phyloP scores from a whole-genome alignment of 345 rosid genomes.

The Eucalyptus sp. region DNA sequence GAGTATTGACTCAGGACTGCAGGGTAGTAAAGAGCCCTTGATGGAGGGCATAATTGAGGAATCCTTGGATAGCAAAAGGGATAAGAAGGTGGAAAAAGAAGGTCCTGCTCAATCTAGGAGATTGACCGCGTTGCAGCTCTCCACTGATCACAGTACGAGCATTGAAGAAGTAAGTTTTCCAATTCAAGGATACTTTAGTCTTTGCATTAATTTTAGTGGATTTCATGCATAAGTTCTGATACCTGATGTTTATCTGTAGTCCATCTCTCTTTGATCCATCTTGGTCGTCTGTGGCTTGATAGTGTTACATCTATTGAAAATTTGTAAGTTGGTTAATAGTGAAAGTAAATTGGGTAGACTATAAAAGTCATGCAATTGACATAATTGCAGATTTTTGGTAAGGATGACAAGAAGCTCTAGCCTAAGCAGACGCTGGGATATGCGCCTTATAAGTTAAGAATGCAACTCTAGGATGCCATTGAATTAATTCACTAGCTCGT shows the following conservation, averaged over 20 bases:
- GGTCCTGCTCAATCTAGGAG: conserved; percentile 24
- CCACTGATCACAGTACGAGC: conserved; percentile 94
- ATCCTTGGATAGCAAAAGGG: conserved; percentile 6
- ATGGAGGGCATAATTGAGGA: conserved; percentile 42
- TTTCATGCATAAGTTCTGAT: not conserved
- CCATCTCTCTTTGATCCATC: not conserved
- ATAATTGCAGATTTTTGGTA: not conserved
- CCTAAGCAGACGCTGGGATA: not conserved
- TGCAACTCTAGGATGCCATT: not conserved
- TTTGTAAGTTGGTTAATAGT: not conserved
- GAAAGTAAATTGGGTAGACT: not conserved
- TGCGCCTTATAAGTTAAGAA: not conserved
- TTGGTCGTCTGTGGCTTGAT: not conserved
- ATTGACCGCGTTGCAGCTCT: conserved; percentile 78
- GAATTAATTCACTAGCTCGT: not conserved
- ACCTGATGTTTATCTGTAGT: not conserved
- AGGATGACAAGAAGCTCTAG: not conserved
- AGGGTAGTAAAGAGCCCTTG: conserved; percentile 13
- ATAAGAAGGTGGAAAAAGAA: conserved; percentile 9
- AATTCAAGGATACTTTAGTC: not conserved
- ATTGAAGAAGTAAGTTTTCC: conserved; percentile 73
- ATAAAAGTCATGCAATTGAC: not conserved
- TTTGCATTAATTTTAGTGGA: not conserved
- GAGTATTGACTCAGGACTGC: conserved; percentile 11
- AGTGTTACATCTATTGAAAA: not conserved